A percentile compares a stretch with the other conserved stretches of the same genome.
Evolutionary conservation across 257 asterid species (phyloP).

Genomic region (Solanum ossicruentum): DNA sequence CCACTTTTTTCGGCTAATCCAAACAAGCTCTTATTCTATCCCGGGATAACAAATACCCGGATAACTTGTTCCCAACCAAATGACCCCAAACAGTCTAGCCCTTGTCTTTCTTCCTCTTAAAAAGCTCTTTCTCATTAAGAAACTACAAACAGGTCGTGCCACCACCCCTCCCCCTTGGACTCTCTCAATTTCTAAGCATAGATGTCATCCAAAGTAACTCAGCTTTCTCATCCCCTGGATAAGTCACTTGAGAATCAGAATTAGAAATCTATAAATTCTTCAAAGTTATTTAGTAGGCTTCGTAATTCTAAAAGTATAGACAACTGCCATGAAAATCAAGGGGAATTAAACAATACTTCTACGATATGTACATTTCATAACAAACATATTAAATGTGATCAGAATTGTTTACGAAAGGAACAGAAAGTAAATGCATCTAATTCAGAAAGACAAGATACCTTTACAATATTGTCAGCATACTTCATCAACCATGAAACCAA

Average conservation of each 20-base stretch:
- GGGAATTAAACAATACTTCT: background rate
- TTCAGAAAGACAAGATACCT: conserved; percentile 28
- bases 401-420: background rate
- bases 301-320: background rate
- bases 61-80: no score
- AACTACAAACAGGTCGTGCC: background rate
- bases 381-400: background rate
- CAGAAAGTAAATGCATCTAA: background rate
- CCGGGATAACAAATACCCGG: no score
- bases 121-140: background rate
- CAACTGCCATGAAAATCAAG: background rate
- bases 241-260: background rate
- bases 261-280: background rate
- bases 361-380: background rate
- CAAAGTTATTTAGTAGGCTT: background rate
- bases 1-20: no score
- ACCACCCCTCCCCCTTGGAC: background rate
- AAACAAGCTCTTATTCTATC: no score
- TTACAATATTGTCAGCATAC: conserved; percentile 92
- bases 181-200: background rate
- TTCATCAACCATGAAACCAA: conserved; percentile 97
- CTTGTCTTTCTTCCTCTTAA: background rate
- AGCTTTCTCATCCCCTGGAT: background rate
- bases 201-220: background rate
- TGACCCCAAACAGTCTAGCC: background rate